A percentile compares a stretch with the other conserved stretches of the same genome.
phyloP scores from a whole-genome alignment of 768 basidiomycete species.

The Hygrocybe punicea region DNA sequence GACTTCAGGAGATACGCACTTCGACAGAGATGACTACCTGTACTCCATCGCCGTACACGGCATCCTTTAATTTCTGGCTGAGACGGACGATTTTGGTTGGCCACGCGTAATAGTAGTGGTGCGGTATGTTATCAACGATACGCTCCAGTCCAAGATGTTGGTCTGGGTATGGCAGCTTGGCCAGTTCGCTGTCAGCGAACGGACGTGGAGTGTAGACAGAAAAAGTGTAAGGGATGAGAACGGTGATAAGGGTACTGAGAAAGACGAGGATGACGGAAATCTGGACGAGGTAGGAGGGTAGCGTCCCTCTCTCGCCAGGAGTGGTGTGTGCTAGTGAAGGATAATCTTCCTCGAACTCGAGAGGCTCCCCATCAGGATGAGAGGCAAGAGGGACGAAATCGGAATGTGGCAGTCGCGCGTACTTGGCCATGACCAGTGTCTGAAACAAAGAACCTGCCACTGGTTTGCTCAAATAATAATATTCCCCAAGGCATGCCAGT shows the following conservation, averaged over 20 bases:
- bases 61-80: constrained; percentile 10
- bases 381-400: constrained; percentile 2
- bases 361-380: background rate
- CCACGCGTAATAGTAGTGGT: constrained; percentile 6
- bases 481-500: too few relatives aligned
- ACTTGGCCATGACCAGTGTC: background rate
- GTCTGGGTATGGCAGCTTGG: constrained; percentile 8
- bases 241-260: background rate
- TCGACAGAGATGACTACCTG: constrained; percentile 14
- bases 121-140: background rate
- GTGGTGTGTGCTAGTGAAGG: background rate
- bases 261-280: background rate
- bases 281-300: background rate
- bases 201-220: background rate
- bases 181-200: constrained; percentile 6
- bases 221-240: constrained; percentile 10
- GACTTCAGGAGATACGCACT: constrained; percentile 2
- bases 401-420: background rate
- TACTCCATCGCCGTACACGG: constrained; percentile 12
- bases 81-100: constrained; percentile 10
- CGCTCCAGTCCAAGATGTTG: constrained; percentile 9
- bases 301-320: background rate
- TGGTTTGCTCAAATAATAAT: too few relatives aligned
- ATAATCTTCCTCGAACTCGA: background rate
- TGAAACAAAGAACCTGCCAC: too few relatives aligned